phyloP scores from a whole-genome alignment of 1,284 basidiomycete genomes.

The Cutaneotrichosporon sp. region DNA sequence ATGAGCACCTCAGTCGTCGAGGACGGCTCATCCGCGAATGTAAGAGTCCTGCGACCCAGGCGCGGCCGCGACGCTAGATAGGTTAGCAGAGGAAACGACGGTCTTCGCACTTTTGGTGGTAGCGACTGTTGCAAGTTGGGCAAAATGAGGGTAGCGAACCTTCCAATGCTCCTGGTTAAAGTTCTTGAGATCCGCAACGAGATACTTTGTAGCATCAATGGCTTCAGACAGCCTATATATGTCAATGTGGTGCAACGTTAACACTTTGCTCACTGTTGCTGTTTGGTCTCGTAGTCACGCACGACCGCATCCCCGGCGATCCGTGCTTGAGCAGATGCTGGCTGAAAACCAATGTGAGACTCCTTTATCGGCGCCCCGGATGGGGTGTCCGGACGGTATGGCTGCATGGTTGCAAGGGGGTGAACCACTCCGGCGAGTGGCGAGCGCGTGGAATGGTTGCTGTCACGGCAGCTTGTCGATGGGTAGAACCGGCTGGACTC shows the following conservation, averaged over 20 bases:
- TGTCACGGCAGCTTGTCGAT: no score
- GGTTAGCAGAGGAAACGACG: slow-evolving; percentile 58
- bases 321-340: slow-evolving; percentile 28
- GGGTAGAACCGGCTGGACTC: no score
- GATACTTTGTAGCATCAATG: slow-evolving; percentile 63
- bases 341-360: slow-evolving; percentile 36
- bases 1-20: slow-evolving; percentile 64
- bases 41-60: slow-evolving; percentile 60
- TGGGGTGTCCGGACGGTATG: slow-evolving; percentile 26
- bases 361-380: slow-evolving; percentile 43
- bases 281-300: slow-evolving; percentile 46
- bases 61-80: slow-evolving; percentile 52
- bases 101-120: slow-evolving; percentile 77
- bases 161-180: slow-evolving; percentile 85
- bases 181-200: slow-evolving; percentile 66
- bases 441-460: no score
- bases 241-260: neutral
- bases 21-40: slow-evolving; percentile 73
- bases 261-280: slow-evolving; percentile 32
- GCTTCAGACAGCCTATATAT: slow-evolving; percentile 62
- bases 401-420: slow-evolving; percentile 32
- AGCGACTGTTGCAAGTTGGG: slow-evolving; percentile 54
- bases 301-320: slow-evolving; percentile 38
- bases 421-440: neutral
- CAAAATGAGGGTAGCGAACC: slow-evolving; percentile 69